Base-by-base conservation (phyloP, 164 flowering plant genomes). In the Umbellularia californica region DNA sequence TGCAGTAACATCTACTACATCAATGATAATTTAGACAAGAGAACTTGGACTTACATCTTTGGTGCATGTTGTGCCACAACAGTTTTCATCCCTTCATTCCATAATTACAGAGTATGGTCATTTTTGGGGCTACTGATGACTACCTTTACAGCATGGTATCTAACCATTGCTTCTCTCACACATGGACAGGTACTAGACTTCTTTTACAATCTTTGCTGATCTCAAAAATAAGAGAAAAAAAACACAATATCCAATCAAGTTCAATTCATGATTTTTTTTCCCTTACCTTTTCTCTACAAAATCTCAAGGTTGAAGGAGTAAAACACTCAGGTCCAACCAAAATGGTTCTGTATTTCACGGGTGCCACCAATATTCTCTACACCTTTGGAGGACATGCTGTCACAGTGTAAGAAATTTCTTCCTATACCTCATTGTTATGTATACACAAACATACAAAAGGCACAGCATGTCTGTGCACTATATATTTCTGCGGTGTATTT, bases 301-400 rank as follows among this genome's bases (percentile, higher is more conserved):
- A 19, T 41, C 6, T 67, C 12, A 81, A 90, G 97, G 87, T 75
- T 75, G 90, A 88, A 70, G 89, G 86, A 51, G 97, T 92, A 33
- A 80, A 75, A 60, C 97, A 92, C 83, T 76, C 87, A 1, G 97
- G 87, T 5, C 97, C 97, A 51, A 81, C 80, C 27, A 84, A 85
- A 79, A 65, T 87, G 80, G 91, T 92, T 47, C 79, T 90, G 47
- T 90, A 90, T 68, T 89, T 90, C 82, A 90, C 92, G 20, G 95
- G 95, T 65, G 91, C 95, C 65, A 85, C 97, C 79, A 92, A 92
- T 68, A 90, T 92, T 33, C 88, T 92, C 22, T 92, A 90, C 82
- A 92, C 97, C 69, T 92, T 92, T 69, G 97, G 97, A 51, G 97
- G 97, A 17, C 97, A 92, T 77, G 97, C 97, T 28, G 92, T 92